Evolutionary conservation across 2,329 filamentous ascomycete genomes (phyloP), one percentile per base, ranked within the genome.

Genomic region (Paecilomyces dactylethromorphus): DNA sequence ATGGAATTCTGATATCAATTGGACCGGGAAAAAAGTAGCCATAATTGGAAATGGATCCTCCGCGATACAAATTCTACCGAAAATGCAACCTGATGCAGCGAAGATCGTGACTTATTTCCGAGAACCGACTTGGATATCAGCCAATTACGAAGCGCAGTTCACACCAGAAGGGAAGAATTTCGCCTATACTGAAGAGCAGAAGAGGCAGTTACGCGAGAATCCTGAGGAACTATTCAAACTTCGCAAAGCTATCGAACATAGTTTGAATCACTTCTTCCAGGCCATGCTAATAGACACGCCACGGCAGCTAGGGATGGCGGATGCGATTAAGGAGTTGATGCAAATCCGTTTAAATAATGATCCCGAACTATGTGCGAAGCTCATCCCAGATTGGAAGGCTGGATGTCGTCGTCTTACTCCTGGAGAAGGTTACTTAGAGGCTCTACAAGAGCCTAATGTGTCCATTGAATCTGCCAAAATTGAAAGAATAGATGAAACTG

Each of bases 371-470:
- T 51, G 49, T n/a, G 49, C 49, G 3, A 51, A 51, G 49, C 71
- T 87, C 1, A 71, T 83, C 2, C 84, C 85, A 0, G 78, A 82
- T 61, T 87, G 84, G 61, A 80, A 82, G 0, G 82, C 80, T 7
- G 78, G 83, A 60, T 87, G 85, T 64, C 78, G 84, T 3, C 78
- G 85, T 1, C 69, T 86, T 0, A 87, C 85, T 0, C 82, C 84
- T 0, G 83, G 84, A 1, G 83, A 84, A 0, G 84, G 84, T 0
- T 87, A 87, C 63, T 77, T 88, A 10, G 84, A 87, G 66, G 83
- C 84, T 0, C 74, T 87, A 51, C 49, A 18, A 11, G 22, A 21
- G 18, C 13, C 2, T n/a, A 51, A 51, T 51, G 49, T 51, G 8
- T n/a, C 13, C 22, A 7, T 51, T 10, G 49, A 51, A 13, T 51